phyloP scores from a whole-genome alignment of 176 grass and related monocot species.

The Rhynchospora breviuscula region DNA sequence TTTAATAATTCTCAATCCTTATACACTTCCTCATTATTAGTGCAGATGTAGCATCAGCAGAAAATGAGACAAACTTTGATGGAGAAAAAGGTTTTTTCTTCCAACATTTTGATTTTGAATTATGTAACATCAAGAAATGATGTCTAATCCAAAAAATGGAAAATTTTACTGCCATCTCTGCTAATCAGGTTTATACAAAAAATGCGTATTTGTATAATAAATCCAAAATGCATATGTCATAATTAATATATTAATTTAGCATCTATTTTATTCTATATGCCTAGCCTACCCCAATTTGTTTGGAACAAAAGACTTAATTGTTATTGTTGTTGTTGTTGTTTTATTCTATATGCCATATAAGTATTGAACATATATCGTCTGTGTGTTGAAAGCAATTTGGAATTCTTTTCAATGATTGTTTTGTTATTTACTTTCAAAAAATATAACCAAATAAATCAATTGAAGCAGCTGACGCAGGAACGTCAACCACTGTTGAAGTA shows the following conservation, averaged over 20 bases:
- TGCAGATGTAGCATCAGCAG: not conserved
- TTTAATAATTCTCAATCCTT: not conserved
- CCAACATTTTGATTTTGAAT: not conserved
- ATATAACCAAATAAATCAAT: slow-evolving; percentile 6
- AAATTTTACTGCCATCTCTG: not conserved
- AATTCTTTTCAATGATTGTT: not conserved
- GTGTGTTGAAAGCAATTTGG: not conserved
- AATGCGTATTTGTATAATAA: not conserved
- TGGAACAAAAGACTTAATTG: too few relatives aligned
- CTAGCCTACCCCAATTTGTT: too few relatives aligned
- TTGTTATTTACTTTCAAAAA: not conserved
- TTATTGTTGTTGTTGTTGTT: too few relatives aligned
- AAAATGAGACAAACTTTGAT: not conserved
- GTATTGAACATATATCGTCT: not conserved
- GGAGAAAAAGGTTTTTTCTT: not conserved
- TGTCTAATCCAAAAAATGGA: not conserved
- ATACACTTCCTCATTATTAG: not conserved
- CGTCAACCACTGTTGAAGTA: not conserved
- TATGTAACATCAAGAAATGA: not conserved
- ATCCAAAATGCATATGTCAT: not conserved
- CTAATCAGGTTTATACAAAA: not conserved
- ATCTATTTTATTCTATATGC: not conserved
- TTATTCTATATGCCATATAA: not conserved
- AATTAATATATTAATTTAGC: not conserved
- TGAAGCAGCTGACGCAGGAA: slow-evolving; percentile 4